Evolutionary conservation across 768 basidiomycete genomes (phyloP).

Genomic region (Suillus occidentalis): DNA sequence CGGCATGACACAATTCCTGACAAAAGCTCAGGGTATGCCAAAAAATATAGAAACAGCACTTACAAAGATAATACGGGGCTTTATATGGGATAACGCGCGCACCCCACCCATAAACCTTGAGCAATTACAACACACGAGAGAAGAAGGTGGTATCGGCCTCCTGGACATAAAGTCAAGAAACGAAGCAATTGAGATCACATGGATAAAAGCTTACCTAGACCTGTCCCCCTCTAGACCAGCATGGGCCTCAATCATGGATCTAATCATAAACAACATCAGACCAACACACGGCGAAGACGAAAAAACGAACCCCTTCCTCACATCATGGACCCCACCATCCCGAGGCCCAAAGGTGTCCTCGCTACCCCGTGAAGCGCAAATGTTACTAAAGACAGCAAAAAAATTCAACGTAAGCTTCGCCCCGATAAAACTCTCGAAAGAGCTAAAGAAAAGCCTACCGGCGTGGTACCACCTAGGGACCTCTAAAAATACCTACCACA

Average conservation of each 20-base stretch:
- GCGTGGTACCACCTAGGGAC: conserved; percentile 16
- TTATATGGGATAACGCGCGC: conserved; percentile 15
- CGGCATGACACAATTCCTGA: conserved; percentile 30
- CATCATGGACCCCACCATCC: conserved; percentile 5
- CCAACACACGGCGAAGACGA: background rate
- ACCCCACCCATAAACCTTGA: conserved; percentile 1
- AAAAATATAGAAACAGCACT: conserved; percentile 13
- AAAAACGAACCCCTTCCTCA: conserved; percentile 10
- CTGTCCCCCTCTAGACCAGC: background rate
- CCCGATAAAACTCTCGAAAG: background rate
- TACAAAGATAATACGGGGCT: conserved; percentile 11
- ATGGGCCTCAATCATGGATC: background rate
- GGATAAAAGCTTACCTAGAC: background rate
- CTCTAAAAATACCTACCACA: background rate
- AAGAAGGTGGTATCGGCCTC: background rate
- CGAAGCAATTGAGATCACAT: background rate
- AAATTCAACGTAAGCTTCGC: conserved; percentile 5
- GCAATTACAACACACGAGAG: background rate
- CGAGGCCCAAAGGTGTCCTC: background rate
- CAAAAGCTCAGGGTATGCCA: conserved; percentile 33
- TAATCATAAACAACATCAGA: background rate
- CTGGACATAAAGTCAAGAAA: conserved; percentile 2
- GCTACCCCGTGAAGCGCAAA: background rate
- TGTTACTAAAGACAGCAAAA: background rate
- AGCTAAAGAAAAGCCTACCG: conserved; percentile 1